Base-by-base conservation (phyloP, 768 basidiomycete species). In the Gloeostereum incarnatum region DNA sequence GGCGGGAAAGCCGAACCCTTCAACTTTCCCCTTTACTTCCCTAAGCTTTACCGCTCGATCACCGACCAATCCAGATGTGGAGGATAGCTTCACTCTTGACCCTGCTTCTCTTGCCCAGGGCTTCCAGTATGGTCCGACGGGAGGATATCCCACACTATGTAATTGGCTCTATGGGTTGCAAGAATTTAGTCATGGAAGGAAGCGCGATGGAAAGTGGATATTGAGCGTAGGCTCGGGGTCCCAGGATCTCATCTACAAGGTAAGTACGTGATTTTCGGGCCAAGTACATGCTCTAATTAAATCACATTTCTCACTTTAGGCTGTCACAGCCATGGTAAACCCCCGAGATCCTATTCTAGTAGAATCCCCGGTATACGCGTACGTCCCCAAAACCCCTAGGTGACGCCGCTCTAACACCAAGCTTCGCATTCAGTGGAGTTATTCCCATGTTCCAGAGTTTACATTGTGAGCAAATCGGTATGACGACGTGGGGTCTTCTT, bases 221-320 rank as follows among this genome's bases (percentile, higher is more conserved):
- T 55, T 92, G 7, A 78, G 75, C 29, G 62, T 96, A 7, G 90
- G 92, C 1, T 68, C 70, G 27, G 93, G 93, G 8, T 87, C 86
- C 31, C 93, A 96, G 59, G 91, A 96, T 64, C 54, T 90, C 46
- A 74, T 97, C 35, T 82, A 70, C 62, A 96, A 93, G 73, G 90
- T 85, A 38, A 3, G 64, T 47, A 18, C 26, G 33, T 18, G 32
- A 26, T 27, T 35, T 24, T 25, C 13, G 17, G 10, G 21, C 25
- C n/a, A n/a, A n/a, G n/a, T 40, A n/a, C 14, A 20, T 39, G 36
- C 10, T 22, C 4, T 18, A 32, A 23, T 31, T 26, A 20, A 10
- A 14, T 35, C 19, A 8, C 24, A 33, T 19, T 44, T 22, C 9
- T 16, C 26, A n/a, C 41, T 19, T 22, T 40, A 94, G 88, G 81